phyloP scores from a whole-genome alignment of 495 filamentous ascomycete genomes.

The Aspergillus egyptiacus region DNA sequence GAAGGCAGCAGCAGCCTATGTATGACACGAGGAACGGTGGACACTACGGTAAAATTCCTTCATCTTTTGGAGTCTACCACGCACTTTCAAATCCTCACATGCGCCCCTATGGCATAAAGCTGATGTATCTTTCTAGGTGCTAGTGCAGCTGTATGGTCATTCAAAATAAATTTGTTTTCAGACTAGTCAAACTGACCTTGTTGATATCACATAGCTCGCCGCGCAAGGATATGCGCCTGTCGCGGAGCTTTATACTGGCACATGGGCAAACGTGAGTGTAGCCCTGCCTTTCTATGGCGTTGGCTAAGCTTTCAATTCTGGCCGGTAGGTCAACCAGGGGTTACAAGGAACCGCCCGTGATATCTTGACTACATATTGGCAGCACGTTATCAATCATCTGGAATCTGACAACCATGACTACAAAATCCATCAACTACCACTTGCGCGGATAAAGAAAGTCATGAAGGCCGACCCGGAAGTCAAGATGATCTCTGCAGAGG shows the following conservation, averaged over 20 bases:
- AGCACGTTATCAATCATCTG: slow-evolving; percentile 90
- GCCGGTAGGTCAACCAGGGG: slow-evolving; percentile 79
- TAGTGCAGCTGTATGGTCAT: slow-evolving; percentile 64
- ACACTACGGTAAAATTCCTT: slow-evolving; percentile 66
- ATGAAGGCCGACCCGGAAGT: slow-evolving; percentile 99
- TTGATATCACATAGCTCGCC: slow-evolving; percentile 50
- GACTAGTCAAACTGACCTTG: slow-evolving; percentile 13
- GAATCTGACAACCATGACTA: slow-evolving; percentile 96
- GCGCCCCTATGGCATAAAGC: neutral
- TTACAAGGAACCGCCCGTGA: slow-evolving; percentile 89
- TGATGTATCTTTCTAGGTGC: slow-evolving; percentile 52
- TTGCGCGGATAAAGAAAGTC: slow-evolving; percentile 98
- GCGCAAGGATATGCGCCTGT: slow-evolving; percentile 75
- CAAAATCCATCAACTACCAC: slow-evolving; percentile 90
- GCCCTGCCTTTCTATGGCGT: neutral
- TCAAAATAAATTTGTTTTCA: neutral
- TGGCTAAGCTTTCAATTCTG: slow-evolving; percentile 14
- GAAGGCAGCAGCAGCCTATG: slow-evolving; percentile 52
- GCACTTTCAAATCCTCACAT: neutral
- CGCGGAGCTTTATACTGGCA: slow-evolving; percentile 82
- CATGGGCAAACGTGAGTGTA: slow-evolving; percentile 82
- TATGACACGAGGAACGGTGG: slow-evolving; percentile 81
- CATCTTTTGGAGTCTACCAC: neutral
- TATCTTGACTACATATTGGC: slow-evolving; percentile 97
- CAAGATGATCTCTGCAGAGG: slow-evolving; percentile 99